Base-by-base conservation (phyloP, 805 yeast species). In the Candida corydali region DNA sequence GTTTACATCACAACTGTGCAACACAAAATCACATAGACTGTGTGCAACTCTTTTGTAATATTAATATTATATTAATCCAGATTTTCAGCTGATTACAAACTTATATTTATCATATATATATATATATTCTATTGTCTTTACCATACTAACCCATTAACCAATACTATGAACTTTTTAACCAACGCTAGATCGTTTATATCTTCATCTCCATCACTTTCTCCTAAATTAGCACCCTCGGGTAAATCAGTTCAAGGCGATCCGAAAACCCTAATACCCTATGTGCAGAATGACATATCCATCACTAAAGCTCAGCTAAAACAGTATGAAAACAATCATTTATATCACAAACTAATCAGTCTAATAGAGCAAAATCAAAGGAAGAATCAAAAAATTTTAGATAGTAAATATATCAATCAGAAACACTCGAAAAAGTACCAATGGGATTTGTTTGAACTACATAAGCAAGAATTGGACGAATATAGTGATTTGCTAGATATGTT, bases 251-350 rank as follows among this genome's bases (percentile, higher is more conserved):
- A 36, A 14, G 54, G 52, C 1, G 38, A 54, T n/a, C 52, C 57
- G 3, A 43, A 38, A 16, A 46, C 31, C 11, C 40, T 55, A 7
- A 48, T 47, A 17, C 46, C 50, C 26, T 46, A 45, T 30, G 52
- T 57, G 7, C 43, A 48, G 24, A 41, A 51, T 24, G 62, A 57
- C 37, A 52, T 57, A 9, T 40, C 42, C 9, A 32, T 34, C 2
- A 45, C 49, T 2, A 46, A 51, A 34, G 41, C 32, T n/a, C 56
- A 57, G 29, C 46, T 58, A 8, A 51, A 47, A 26, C 39, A 39
- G 24, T 51, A 48, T 26, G 52, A 55, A 31, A 51, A 54, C 14
- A 46, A 50, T 26, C 37, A 44, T 1, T 38, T 55, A n/a, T 54
- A 46, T 39, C 44, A 43, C 28, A 58, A 54, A 40, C 25, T 58